A percentile compares a stretch with the other conserved stretches of the same genome.
Conservation (phyloP, 1,284 basidiomycete genomes). For the Butyriboletus appendiculatus region DNA sequence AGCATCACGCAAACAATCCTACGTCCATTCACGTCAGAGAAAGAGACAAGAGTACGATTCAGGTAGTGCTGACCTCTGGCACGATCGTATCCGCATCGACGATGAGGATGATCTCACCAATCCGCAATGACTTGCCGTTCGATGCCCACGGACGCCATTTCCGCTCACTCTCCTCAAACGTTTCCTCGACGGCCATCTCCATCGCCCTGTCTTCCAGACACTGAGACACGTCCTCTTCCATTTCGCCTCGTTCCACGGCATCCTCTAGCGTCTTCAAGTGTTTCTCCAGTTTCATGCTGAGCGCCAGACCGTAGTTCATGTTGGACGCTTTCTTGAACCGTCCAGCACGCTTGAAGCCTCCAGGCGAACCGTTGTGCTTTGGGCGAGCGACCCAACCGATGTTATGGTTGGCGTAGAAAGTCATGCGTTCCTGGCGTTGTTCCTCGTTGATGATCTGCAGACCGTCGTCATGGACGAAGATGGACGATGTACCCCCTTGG, state of each 20-base stretch:
- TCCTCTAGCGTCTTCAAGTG: conserved; percentile 58
- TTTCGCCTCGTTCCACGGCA: conserved; percentile 33
- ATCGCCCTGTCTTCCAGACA: conserved; percentile 63
- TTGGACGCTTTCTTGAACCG: conserved; percentile 91
- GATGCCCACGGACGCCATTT: conserved; percentile 64
- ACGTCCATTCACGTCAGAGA: conserved; percentile 62
- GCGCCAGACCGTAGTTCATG: conserved; percentile 81
- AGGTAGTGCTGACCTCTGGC: conserved; percentile 44
- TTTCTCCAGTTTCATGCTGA: conserved; percentile 78
- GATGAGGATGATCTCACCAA: conserved; percentile 70
- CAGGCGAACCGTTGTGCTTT: conserved; percentile 48
- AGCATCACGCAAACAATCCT: conserved; percentile 83
- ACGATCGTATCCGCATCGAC: conserved; percentile 84
- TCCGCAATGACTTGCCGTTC: conserved; percentile 56
- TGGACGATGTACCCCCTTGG: conserved; percentile 76
- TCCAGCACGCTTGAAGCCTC: conserved; percentile 77
- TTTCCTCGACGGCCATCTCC: conserved; percentile 67
- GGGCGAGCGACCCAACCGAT: conserved; percentile 87
- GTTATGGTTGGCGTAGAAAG: conserved; percentile 79
- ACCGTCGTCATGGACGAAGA: conserved; percentile 81
- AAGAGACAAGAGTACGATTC: not conserved
- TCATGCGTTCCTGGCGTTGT: conserved; percentile 64
- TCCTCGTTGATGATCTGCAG: conserved; percentile 60
- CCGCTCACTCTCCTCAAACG: conserved; percentile 54
- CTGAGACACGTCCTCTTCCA: conserved; percentile 37